Base-by-base conservation (phyloP, 371 early-diverging fungal species). In the Mortierella sp. region DNA sequence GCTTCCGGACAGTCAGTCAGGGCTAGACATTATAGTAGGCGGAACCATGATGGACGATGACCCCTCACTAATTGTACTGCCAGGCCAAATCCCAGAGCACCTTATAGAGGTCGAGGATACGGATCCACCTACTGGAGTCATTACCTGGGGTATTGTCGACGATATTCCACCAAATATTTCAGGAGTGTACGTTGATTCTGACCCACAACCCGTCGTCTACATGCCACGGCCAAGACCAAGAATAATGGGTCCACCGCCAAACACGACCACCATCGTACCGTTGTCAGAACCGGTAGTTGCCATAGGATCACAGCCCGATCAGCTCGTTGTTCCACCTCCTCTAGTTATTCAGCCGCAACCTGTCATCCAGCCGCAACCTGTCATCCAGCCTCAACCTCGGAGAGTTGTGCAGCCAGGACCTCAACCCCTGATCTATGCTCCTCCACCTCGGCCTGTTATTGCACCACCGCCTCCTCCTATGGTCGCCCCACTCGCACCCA, bases 121-220 rank as follows among this genome's bases (percentile, higher is more conserved):
- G 9, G 58, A 47, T 3, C 60, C 16, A 12, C 48, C 53, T 3
- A 41, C 62, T 2, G 68, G 73, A 8, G 64, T 67, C n/a, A 62
- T 73, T 2, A 64, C 73, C 8, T 73, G 73, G 73, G 73, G 73
- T 1, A 16, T 58, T 14, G 68, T 26, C 5, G 63, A 63, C 21
- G 73, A 73, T 21, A 58, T 73, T 27, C 50, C 56, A 21, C 54
- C n/a, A n/a, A 52, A n/a, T 63, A 26, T 21, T 21, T 58, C 2
- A 14, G 50, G 61, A 19, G 19, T 47, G 9, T 34, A 34, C 18
- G 23, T 64, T 12, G 58, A 39, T 7, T 46, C 67, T 2, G 54
- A n/a, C 4, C 50, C 55, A n/a, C 63, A 53, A 18, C 73, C 73
- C 24, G 47, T 30, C 0, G 27, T 67, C 1, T 63, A 63, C 31